phyloP scores from a whole-genome alignment of 345 rosid genomes.

The Erysimum cheiranthoides region DNA sequence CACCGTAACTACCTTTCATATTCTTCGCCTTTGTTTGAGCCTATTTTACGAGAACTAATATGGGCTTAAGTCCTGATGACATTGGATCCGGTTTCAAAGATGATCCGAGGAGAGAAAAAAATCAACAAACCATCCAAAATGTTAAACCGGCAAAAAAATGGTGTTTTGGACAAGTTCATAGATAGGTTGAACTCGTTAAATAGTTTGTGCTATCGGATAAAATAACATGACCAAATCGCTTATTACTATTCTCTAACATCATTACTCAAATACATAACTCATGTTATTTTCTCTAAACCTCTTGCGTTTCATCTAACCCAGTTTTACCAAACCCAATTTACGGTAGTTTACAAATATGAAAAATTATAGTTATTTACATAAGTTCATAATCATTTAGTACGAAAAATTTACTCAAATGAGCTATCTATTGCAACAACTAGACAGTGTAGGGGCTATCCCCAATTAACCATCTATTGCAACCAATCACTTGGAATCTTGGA shows the following conservation, averaged over 20 bases:
- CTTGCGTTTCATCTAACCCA: background rate
- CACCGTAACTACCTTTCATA: no score
- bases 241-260: background rate
- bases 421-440: no score
- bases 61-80: background rate
- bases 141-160: background rate
- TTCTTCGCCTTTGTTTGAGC: background rate
- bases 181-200: background rate
- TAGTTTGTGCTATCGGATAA: background rate
- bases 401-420: background rate
- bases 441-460: no score
- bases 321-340: background rate
- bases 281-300: background rate
- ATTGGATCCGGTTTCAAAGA: background rate
- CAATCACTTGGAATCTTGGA: conserved; percentile 5
- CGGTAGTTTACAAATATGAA: background rate
- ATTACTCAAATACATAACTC: background rate
- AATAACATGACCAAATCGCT: background rate
- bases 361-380: no score
- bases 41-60: background rate
- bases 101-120: background rate
- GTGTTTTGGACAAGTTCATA: background rate
- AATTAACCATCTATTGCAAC: conserved; percentile 17
- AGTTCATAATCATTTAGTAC: background rate
- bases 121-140: background rate